Percentiles rank a stretch among this genome's conserved stretches.
phyloP scores from a whole-genome alignment of 1,139 yeast species.

The Sugiyamaella neomexicana region DNA sequence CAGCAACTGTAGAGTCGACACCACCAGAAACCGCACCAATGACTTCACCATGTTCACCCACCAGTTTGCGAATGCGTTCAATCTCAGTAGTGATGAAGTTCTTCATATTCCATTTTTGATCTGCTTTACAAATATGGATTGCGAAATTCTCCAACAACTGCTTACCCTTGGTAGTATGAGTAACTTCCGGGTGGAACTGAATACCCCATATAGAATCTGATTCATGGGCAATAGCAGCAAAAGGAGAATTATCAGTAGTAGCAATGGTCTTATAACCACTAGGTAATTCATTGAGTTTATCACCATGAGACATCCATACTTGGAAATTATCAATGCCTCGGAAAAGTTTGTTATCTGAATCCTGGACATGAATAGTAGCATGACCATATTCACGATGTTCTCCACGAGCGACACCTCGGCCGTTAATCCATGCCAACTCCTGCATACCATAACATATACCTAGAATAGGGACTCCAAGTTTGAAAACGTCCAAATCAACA shows the following conservation, averaged over 20 bases:
- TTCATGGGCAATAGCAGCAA: constrained; percentile 85
- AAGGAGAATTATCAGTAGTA: constrained; percentile 91
- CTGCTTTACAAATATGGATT: constrained; percentile 80
- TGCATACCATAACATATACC: constrained; percentile 99
- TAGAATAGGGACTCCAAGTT: constrained; percentile 86
- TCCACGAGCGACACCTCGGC: constrained; percentile 93
- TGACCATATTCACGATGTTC: constrained; percentile 99
- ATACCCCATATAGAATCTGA: constrained; percentile 80
- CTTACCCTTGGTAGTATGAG: constrained; percentile 93
- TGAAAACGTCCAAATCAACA: constrained; percentile 91
- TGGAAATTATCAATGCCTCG: constrained; percentile 86
- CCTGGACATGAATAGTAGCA: constrained; percentile 79
- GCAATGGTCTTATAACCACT: constrained; percentile 88
- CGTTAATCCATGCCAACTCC: constrained; percentile 97
- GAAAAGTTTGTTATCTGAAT: constrained; percentile 68
- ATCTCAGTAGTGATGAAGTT: constrained; percentile 97
- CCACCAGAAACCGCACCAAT: constrained; percentile 99
- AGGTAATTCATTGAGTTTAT: constrained; percentile 89
- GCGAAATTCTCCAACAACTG: constrained; percentile 87
- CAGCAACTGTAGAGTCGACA: constrained; percentile 99
- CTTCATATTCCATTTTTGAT: constrained; percentile 96
- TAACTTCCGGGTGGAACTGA: constrained; percentile 99
- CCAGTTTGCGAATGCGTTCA: constrained; percentile 81
- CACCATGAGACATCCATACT: constrained; percentile 99
- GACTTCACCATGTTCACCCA: constrained; percentile 98